These are phyloP conservation scores for Venustampulla echinocandica DNA, from an alignment of 495 filamentous ascomycete species.

Conservation along the genomic window DNA sequence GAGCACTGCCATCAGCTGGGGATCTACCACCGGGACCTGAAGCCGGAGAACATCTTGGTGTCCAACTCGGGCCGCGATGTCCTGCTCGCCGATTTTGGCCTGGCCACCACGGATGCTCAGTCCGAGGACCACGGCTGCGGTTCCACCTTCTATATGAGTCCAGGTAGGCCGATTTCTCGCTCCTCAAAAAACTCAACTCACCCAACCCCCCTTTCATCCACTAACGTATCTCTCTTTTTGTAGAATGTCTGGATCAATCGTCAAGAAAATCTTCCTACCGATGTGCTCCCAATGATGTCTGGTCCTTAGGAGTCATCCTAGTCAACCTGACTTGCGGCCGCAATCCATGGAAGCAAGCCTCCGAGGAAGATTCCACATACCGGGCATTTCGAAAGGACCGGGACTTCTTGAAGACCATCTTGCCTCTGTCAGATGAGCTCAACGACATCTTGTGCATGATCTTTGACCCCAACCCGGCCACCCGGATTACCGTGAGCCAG, in stretches of 20 bases:
- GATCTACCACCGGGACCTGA: slow-evolving; percentile 96
- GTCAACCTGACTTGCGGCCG: slow-evolving; percentile 97
- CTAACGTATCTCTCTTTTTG: slow-evolving; percentile 17
- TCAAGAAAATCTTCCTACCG: slow-evolving; percentile 77
- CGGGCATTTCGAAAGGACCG: slow-evolving; percentile 79
- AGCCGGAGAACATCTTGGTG: slow-evolving; percentile 97
- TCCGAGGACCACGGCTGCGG: slow-evolving; percentile 97
- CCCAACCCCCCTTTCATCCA: slow-evolving; percentile 17
- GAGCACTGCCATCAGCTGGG: slow-evolving; percentile 86
- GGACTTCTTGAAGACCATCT: slow-evolving; percentile 83
- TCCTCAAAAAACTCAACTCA: too few relatives aligned
- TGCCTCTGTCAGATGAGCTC: slow-evolving; percentile 85
- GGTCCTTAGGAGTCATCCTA: slow-evolving; percentile 94
- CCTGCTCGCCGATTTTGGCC: slow-evolving; percentile 94
- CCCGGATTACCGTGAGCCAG: slow-evolving; percentile 78
- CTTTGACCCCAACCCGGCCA: slow-evolving; percentile 80
- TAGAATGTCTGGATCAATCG: slow-evolving; percentile 89
- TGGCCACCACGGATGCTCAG: slow-evolving; percentile 73
- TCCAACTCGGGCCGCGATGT: slow-evolving; percentile 78
- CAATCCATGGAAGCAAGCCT: slow-evolving; percentile 97
- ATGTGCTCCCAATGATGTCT: slow-evolving; percentile 92
- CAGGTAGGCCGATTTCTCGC: slow-evolving; percentile 55
- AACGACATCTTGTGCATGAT: slow-evolving; percentile 80
- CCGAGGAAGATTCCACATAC: slow-evolving; percentile 89
- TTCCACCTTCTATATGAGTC: slow-evolving; percentile 98